Conservation (phyloP, 1,284 basidiomycete species). For the Salmacisia buchloeana region DNA sequence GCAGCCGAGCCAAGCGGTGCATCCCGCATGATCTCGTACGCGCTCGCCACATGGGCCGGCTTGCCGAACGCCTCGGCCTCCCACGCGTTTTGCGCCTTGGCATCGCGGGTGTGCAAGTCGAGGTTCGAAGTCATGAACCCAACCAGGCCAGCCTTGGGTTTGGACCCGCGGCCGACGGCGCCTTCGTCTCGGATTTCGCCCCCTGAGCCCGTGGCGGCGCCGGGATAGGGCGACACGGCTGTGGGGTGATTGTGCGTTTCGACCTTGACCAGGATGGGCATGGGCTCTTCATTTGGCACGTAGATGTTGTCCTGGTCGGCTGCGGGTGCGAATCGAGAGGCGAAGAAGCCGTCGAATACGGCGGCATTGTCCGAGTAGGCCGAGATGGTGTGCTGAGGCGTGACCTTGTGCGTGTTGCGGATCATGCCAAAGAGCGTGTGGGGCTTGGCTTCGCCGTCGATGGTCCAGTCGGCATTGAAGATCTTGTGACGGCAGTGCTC, state of each 20-base stretch:
- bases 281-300: conserved; percentile 52
- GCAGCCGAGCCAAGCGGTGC: conserved; percentile 89
- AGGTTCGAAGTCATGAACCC: conserved; percentile 96
- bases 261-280: conserved; percentile 91
- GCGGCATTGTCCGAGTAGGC: conserved; percentile 99
- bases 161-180: conserved; percentile 86
- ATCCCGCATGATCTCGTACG: conserved; percentile 94
- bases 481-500: conserved; percentile 99
- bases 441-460: conserved; percentile 67
- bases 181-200: conserved; percentile 98
- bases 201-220: conserved; percentile 93
- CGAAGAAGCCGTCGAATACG: conserved; percentile 72
- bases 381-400: conserved; percentile 68
- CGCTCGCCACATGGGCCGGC: conserved; percentile 83
- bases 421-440: conserved; percentile 95
- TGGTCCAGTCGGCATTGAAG: conserved; percentile 95
- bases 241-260: conserved; percentile 99
- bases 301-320: conserved; percentile 21
- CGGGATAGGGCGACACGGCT: conserved; percentile 94
- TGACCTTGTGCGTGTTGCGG: conserved; percentile 83
- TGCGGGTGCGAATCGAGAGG: conserved; percentile 73
- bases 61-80: conserved; percentile 60
- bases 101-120: conserved; percentile 30
- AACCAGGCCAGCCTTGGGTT: conserved; percentile 88
- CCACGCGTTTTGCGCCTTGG: conserved; percentile 32